phyloP scores from a whole-genome alignment of 805 yeast species.

The Yarrowia sp. region DNA sequence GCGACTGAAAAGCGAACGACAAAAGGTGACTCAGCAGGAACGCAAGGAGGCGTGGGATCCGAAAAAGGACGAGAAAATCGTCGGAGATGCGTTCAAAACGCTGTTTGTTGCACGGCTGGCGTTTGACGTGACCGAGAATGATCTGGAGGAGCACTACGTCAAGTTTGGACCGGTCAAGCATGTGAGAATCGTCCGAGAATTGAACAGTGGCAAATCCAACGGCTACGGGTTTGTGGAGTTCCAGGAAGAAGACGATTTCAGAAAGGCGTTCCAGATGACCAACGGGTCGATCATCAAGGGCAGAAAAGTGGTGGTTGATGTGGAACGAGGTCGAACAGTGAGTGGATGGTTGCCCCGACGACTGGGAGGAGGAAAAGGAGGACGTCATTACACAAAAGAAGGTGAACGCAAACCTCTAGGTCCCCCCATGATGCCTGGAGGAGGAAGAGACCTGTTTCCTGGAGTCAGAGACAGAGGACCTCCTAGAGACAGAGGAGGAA shows the following conservation, averaged over 20 bases:
- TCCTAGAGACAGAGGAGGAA: slow-evolving; percentile 8
- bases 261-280: slow-evolving; percentile 56
- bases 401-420: slow-evolving; percentile 30
- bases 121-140: slow-evolving; percentile 63
- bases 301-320: slow-evolving; percentile 48
- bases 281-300: slow-evolving; percentile 53
- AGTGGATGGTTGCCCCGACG: slow-evolving; percentile 43
- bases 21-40: slow-evolving; percentile 40
- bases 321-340: slow-evolving; percentile 43
- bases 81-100: slow-evolving; percentile 74
- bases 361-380: slow-evolving; percentile 93
- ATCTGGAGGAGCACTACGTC: slow-evolving; percentile 59
- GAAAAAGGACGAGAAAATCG: slow-evolving; percentile 51
- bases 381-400: slow-evolving; percentile 58
- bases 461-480: slow-evolving; percentile 29
- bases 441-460: slow-evolving; percentile 27
- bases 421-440: slow-evolving; percentile 22
- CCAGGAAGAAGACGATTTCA: slow-evolving; percentile 50
- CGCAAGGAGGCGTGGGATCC: slow-evolving; percentile 53
- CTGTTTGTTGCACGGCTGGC: slow-evolving; percentile 73
- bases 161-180: slow-evolving; percentile 70
- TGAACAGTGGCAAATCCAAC: slow-evolving; percentile 52
- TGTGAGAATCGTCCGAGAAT: slow-evolving; percentile 56
- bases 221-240: slow-evolving; percentile 87
- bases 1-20: slow-evolving; percentile 33